phyloP scores from a whole-genome alignment of 352 stramenopile species.

The Phytophthora boehmeriae region DNA sequence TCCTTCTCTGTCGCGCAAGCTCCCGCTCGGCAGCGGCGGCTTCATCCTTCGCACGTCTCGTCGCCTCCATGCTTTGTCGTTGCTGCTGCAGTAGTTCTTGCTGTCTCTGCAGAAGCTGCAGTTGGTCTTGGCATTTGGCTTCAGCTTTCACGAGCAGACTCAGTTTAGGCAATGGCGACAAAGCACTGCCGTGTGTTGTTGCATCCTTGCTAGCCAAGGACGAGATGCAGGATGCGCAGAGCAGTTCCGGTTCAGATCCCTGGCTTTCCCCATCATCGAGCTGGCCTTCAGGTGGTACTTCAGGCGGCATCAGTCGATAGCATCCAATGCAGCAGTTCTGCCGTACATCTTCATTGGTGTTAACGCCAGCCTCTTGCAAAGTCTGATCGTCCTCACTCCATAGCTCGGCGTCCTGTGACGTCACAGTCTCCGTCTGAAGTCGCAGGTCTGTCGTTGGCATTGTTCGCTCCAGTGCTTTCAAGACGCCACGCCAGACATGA shows the following conservation, averaged over 20 bases:
- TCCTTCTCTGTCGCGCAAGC: conserved; percentile 40
- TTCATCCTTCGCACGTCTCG: conserved; percentile 43
- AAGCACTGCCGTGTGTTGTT: conserved; percentile 2
- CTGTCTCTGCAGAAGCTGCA: conserved; percentile 48
- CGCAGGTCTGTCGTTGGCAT: neutral
- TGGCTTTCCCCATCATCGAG: neutral
- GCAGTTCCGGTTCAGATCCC: conserved; percentile 15
- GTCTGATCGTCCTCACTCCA: neutral
- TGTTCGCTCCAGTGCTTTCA: neutral
- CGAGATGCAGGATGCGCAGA: conserved; percentile 40
- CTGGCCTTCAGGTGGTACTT: conserved; percentile 11
- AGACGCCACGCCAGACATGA: neutral
- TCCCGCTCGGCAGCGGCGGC: conserved; percentile 30
- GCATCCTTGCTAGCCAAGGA: conserved; percentile 17
- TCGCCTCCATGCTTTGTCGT: conserved; percentile 45
- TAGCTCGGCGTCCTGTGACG: neutral
- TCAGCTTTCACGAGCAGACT: conserved; percentile 59
- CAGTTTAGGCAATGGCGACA: conserved; percentile 51
- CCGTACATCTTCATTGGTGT: neutral
- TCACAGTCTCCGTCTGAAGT: neutral
- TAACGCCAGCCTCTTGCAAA: neutral
- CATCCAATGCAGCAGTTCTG: conserved; percentile 40
- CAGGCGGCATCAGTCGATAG: conserved; percentile 35
- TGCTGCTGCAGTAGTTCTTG: conserved; percentile 54
- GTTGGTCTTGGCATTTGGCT: conserved; percentile 59